Base-by-base conservation (phyloP, 257 asterid species). In the Solanum commersonii region DNA sequence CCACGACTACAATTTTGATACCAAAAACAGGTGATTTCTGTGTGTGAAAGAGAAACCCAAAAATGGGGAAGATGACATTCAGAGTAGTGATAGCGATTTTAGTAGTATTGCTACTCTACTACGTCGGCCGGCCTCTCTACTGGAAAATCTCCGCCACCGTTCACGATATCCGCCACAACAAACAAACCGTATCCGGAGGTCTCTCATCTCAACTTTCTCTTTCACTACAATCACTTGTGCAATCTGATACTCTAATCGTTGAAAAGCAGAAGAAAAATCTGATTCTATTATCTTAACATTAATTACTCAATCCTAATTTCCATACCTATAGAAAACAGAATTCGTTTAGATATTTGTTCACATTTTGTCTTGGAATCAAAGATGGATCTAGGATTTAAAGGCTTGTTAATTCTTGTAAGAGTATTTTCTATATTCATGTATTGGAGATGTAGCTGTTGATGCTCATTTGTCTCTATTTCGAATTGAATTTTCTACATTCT, bases 101-200 rank as follows among this genome's bases (percentile, higher is more conserved):
- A 83, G 87, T 86, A 63, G 65, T 91, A 34, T 79, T 93, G 23
- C 60, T 91, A 27, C 86, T 94, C 18, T 94, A 93, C 95, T 94
- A 93, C 89, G 93, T 92, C 15, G 96, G 98, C 13, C 97, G 96
- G 1, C 98, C 99, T 78, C 95, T 95, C 84, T 95, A 96, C 93
- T 96, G 98, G 98, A 96, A 96, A 91, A 82, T 96, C 87, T 94
- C 97, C 70, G 98, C 98, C 91, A 96, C 99, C 85, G 40, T 93
- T 89, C 96, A 95, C 90, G 98, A 96, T 87, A 95, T 95, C 90
- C 94, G 97, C 88, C 94, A 92, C 91, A 94, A 96, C 91, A 95
- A 93, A 73, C 97, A 95, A 91, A 95, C 98, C 49, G 96, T 95
- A 63, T 94, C 96, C 13, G 95, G 93, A 93, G 99, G 99, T 94